Evolutionary conservation across 208 protist genomes (phyloP).

Genomic region (Giardia muris): DNA sequence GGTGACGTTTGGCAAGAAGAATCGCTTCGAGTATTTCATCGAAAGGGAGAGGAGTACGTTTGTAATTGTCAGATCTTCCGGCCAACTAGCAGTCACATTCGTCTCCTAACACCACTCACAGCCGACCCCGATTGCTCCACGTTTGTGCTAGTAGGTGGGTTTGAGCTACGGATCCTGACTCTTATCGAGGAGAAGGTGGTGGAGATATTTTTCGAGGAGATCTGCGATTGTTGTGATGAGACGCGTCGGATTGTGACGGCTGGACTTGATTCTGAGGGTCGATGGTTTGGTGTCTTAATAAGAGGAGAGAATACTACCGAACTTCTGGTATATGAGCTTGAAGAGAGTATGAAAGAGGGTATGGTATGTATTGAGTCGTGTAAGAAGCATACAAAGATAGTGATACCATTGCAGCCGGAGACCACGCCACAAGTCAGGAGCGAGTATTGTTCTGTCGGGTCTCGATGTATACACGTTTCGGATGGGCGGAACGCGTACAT

Average conservation of each 20-base stretch:
- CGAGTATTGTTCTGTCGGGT: too few species aligned
- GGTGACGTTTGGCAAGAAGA: background rate
- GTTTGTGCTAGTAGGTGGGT: background rate
- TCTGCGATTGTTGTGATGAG: background rate
- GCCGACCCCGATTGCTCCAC: background rate
- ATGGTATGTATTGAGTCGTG: too few species aligned
- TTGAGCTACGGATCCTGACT: background rate
- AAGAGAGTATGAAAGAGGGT: too few species aligned
- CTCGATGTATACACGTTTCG: too few species aligned
- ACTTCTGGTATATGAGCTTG: too few species aligned
- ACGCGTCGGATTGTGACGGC: background rate
- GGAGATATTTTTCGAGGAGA: background rate
- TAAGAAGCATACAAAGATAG: too few species aligned
- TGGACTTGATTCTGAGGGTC: background rate
- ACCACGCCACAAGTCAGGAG: too few species aligned
- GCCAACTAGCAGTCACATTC: background rate
- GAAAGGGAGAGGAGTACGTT: background rate
- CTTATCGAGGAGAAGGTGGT: background rate
- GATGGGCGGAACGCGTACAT: too few species aligned
- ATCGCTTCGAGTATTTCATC: background rate
- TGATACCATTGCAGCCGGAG: too few species aligned
- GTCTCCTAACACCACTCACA: background rate
- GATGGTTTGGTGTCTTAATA: background rate
- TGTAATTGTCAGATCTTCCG: background rate
- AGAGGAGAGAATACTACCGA: too few species aligned